phyloP scores from a whole-genome alignment of 345 rosid genomes.

The Microthlaspi erraticum region DNA sequence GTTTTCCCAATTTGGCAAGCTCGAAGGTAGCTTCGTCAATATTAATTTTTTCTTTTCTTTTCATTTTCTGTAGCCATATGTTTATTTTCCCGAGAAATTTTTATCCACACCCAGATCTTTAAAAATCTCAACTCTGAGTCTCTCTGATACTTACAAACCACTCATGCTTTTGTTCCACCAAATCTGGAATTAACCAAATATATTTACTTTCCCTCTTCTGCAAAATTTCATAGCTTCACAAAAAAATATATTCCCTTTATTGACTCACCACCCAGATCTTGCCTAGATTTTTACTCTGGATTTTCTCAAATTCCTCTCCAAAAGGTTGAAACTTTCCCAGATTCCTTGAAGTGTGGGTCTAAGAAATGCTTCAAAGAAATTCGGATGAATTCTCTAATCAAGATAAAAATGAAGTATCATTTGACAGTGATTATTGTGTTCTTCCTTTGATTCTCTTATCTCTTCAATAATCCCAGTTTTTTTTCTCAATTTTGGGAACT shows the following conservation, averaged over 20 bases:
- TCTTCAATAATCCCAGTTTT: neutral
- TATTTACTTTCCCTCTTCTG: conserved; percentile 29
- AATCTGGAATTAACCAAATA: conserved; percentile 40
- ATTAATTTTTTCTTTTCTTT: neutral
- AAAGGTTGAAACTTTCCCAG: conserved; percentile 36
- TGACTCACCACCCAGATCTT: conserved; percentile 35
- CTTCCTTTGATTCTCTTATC: conserved; percentile 34
- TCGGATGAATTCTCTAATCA: conserved; percentile 31
- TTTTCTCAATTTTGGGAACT: conserved; percentile 1
- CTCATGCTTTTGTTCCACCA: conserved; percentile 42
- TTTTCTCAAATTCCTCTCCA: neutral
- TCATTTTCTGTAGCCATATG: conserved; percentile 32
- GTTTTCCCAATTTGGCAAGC: conserved; percentile 47
- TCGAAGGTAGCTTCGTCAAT: conserved; percentile 43
- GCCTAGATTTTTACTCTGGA: conserved; percentile 33
- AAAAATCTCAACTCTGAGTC: conserved; percentile 40
- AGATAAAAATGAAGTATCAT: conserved; percentile 26
- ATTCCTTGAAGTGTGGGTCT: conserved; percentile 47
- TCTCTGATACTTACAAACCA: conserved; percentile 33
- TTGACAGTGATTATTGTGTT: conserved; percentile 26
- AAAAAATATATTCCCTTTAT: conserved; percentile 11
- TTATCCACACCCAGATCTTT: conserved; percentile 44
- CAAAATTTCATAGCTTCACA: conserved; percentile 16
- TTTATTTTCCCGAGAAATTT: conserved; percentile 43
- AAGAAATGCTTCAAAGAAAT: conserved; percentile 31